Conservation (phyloP, 768 basidiomycete genomes). For the Cantharellus anzutake region DNA sequence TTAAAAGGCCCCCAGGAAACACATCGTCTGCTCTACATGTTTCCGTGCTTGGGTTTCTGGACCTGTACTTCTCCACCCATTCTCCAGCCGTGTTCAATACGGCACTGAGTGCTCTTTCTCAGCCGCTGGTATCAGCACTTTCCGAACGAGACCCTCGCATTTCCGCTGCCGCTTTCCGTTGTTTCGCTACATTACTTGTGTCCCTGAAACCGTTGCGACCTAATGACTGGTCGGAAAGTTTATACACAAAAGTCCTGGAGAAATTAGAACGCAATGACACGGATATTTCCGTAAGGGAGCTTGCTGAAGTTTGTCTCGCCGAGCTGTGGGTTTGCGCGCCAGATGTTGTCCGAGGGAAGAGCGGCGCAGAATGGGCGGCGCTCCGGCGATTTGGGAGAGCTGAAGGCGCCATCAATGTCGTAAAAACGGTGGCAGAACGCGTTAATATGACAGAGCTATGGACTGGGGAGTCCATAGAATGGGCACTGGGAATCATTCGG, state of each 20-base stretch:
- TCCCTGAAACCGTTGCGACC: slow-evolving; percentile 43
- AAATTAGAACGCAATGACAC: slow-evolving; percentile 66
- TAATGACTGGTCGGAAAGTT: slow-evolving; percentile 43
- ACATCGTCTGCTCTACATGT: slow-evolving; percentile 70
- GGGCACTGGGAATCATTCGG: slow-evolving; percentile 52
- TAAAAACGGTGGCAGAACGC: slow-evolving; percentile 60
- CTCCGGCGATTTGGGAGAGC: slow-evolving; percentile 55
- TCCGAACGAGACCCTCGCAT: slow-evolving; percentile 77
- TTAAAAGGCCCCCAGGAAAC: slow-evolving; percentile 49
- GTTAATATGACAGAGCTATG: slow-evolving; percentile 55
- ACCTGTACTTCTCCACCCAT: slow-evolving; percentile 65
- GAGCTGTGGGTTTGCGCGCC: slow-evolving; percentile 79
- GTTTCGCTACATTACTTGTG: slow-evolving; percentile 65
- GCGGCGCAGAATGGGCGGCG: slow-evolving; percentile 60
- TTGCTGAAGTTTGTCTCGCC: slow-evolving; percentile 66
- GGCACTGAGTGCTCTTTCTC: slow-evolving; percentile 47
- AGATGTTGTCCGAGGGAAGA: slow-evolving; percentile 42
- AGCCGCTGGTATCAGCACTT: slow-evolving; percentile 54
- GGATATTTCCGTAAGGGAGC: slow-evolving; percentile 73
- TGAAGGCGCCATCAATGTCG: slow-evolving; percentile 59
- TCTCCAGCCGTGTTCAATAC: slow-evolving; percentile 33
- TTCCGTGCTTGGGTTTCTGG: slow-evolving; percentile 69
- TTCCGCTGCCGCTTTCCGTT: slow-evolving; percentile 72
- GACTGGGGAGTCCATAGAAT: slow-evolving; percentile 64
- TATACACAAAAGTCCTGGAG: slow-evolving; percentile 56